These are phyloP conservation scores for Cutaneotrichosporon spelunceum DNA, from an alignment of 1,284 basidiomycete species.

Conservation along the genomic window DNA sequence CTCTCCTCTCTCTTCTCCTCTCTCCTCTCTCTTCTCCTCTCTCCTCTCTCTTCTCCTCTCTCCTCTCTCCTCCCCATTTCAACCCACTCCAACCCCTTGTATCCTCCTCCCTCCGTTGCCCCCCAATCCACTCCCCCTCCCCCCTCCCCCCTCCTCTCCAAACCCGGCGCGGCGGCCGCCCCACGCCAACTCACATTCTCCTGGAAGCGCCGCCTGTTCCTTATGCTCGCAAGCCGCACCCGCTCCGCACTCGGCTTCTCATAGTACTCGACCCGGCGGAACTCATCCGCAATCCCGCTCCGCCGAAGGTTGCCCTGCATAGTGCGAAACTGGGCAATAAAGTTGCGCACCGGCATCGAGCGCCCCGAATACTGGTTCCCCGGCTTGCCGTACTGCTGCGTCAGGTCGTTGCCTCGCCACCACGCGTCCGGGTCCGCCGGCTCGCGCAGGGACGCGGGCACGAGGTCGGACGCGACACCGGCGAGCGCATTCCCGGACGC, in stretches of 20 bases:
- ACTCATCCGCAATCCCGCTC: slow-evolving; percentile 23
- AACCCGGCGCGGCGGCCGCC: too few relatives aligned
- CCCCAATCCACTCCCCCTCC: neutral
- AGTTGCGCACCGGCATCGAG: slow-evolving; percentile 17
- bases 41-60: too few relatives aligned
- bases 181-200: slow-evolving; percentile 37
- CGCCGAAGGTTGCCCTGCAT: slow-evolving; percentile 17
- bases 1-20: too few relatives aligned
- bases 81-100: neutral
- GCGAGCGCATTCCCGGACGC: slow-evolving; percentile 1
- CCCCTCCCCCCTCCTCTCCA: too few relatives aligned
- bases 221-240: slow-evolving; percentile 35
- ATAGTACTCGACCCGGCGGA: slow-evolving; percentile 31
- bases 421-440: slow-evolving; percentile 21
- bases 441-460: slow-evolving; percentile 9
- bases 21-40: too few relatives aligned
- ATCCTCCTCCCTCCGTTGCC: too few relatives aligned
- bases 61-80: too few relatives aligned
- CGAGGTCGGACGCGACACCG: neutral
- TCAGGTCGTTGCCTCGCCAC: slow-evolving; percentile 16
- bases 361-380: slow-evolving; percentile 32
- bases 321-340: slow-evolving; percentile 18
- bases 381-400: slow-evolving; percentile 15
- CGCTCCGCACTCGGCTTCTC: slow-evolving; percentile 40
- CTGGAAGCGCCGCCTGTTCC: slow-evolving; percentile 45